Base-by-base conservation (phyloP, 495 filamentous ascomycete genomes). In the Sordaria brevicollis region DNA sequence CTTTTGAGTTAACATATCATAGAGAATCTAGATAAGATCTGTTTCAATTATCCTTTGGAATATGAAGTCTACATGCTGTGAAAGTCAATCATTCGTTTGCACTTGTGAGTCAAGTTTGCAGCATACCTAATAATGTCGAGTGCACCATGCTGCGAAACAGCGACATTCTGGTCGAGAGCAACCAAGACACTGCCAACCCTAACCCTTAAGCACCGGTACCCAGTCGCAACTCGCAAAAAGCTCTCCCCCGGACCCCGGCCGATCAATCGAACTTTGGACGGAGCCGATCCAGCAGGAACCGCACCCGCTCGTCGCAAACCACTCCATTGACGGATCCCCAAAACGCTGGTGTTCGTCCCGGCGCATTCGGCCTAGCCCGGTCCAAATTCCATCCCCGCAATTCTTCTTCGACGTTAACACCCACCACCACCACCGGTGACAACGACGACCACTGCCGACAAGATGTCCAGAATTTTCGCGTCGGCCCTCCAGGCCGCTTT, bases 401-500 rank as follows among this genome's bases (percentile, higher is more conserved):
- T 57, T 57, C 25, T 57, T 57, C 25, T 31, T 49, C 11, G 25
- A 57, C 49, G 49, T 57, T 25, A 29, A 57, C 49, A 5, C 29
- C 13, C 49, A 17, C 21, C 49, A 57, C 49, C 13, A 31, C 13
- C 49, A 31, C 2, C 49, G 25, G 9, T 4, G 49, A 25, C 49
- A 13, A 57, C 49, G 8, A 57, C 21, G 21, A 31, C 49, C 29
- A 15, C 49, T 54, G 43, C 25, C 13, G 49, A 15, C 49, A 57
- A 57, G 25, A 57, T 57, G 49, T 57, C 49, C 25, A 31, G 49
- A 31, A 57, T 57, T 31, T 57, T 57, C 49, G 65, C 73, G 33
- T 67, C 73, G 43, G 68, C 72, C 21, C 68, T 76, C 66, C 71
- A 73, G 49, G 71, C 75, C 21, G 71, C 70, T 13, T 57, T 75